These are phyloP conservation scores for Asterionellopsis glacialis DNA, from an alignment of 108 stramenopile genomes.

Conservation along the genomic window DNA sequence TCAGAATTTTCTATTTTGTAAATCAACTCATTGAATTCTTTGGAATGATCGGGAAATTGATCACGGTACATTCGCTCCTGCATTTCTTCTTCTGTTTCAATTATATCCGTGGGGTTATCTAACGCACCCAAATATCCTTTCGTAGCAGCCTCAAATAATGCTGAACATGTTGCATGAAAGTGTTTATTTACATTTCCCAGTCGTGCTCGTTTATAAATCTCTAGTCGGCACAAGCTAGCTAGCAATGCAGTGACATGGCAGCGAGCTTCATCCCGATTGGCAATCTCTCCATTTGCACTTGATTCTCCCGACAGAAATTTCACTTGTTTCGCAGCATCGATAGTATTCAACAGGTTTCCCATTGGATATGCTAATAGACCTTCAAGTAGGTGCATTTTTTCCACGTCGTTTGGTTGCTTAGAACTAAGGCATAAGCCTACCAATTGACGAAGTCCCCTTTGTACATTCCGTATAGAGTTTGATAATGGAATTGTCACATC, in stretches of 20 bases:
- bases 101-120: not conserved
- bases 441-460: constrained; percentile 53
- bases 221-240: not conserved
- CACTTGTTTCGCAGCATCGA: not conserved
- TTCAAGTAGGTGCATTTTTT: constrained; percentile 5
- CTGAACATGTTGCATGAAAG: constrained; percentile 4
- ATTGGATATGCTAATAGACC: constrained; percentile 21
- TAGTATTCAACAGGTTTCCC: constrained; percentile 1
- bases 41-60: constrained; percentile 87
- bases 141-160: not conserved
- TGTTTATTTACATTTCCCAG: not conserved
- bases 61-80: constrained; percentile 70
- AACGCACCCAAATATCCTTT: not conserved
- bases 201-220: not conserved
- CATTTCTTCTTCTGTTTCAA: constrained; percentile 28
- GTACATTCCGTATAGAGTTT: constrained; percentile 57
- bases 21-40: constrained; percentile 59
- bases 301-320: not conserved
- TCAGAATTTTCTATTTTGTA: constrained; percentile 19
- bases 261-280: not conserved
- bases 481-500: constrained; percentile 72
- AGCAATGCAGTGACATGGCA: not conserved
- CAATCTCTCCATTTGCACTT: constrained; percentile 3
- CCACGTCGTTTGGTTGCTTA: not conserved
- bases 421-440: not conserved